Evolutionary conservation across 2,329 filamentous ascomycete genomes (phyloP).

Genomic region (Madurella mycetomatis): DNA sequence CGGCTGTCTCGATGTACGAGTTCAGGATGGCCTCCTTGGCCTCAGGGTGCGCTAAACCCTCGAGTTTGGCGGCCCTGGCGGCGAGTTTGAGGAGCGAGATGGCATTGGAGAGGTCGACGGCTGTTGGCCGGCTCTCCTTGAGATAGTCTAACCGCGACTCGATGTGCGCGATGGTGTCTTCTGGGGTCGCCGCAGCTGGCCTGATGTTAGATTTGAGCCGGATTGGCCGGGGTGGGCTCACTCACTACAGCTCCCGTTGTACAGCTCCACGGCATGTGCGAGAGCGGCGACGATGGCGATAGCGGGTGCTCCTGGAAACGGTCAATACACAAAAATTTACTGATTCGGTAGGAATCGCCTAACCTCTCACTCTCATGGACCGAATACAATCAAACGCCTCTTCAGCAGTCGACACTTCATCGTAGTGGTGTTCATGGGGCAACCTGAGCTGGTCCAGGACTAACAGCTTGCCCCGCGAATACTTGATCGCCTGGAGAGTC

Average conservation of each 20-base stretch:
- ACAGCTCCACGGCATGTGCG: slow-evolving; percentile 78
- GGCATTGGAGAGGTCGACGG: slow-evolving; percentile 90
- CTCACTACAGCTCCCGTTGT: slow-evolving; percentile 47
- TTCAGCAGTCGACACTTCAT: slow-evolving; percentile 62
- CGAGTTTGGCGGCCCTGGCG: slow-evolving; percentile 47
- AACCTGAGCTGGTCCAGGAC: slow-evolving; percentile 81
- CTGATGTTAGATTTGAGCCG: neutral
- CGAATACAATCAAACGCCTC: slow-evolving; percentile 81
- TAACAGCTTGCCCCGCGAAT: slow-evolving; percentile 64
- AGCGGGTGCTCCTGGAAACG: slow-evolving; percentile 66
- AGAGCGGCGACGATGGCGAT: slow-evolving; percentile 97
- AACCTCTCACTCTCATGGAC: slow-evolving; percentile 69
- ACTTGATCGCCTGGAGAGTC: slow-evolving; percentile 73
- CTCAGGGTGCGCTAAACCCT: slow-evolving; percentile 34
- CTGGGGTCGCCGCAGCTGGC: slow-evolving; percentile 38
- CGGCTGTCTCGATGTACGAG: slow-evolving; percentile 74
- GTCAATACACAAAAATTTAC: slow-evolving; percentile 1
- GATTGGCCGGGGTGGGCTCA: slow-evolving; percentile 9
- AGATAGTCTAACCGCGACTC: slow-evolving; percentile 77
- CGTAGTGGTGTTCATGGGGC: slow-evolving; percentile 75
- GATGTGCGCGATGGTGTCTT: slow-evolving; percentile 67
- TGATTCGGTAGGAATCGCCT: neutral
- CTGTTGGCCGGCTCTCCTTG: slow-evolving; percentile 83
- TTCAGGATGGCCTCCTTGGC: slow-evolving; percentile 54
- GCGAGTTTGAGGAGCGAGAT: slow-evolving; percentile 70